These are phyloP conservation scores for Pleurozium schreberi DNA, from an alignment of 225 moss, liverwort and hornwort genomes.

Conservation along the genomic window DNA sequence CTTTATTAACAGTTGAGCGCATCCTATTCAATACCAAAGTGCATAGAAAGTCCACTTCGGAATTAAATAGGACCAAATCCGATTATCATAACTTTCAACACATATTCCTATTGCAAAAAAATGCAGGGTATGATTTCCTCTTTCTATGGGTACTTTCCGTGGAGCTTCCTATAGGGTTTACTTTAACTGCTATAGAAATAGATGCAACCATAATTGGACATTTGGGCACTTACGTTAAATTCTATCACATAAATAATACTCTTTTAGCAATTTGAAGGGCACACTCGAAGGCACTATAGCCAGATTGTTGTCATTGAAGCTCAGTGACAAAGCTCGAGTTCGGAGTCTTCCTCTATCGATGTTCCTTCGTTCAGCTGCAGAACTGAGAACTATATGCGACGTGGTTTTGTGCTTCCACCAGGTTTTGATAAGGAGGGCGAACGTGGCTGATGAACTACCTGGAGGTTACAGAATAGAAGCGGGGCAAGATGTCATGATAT, in stretches of 20 bases:
- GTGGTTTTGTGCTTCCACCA: constrained; percentile 9
- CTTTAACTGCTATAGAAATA: background rate
- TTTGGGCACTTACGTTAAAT: background rate
- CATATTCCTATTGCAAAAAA: background rate
- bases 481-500: constrained; percentile 99
- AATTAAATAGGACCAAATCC: background rate
- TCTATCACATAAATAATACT: background rate
- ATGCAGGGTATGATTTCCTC: background rate
- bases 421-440: constrained; percentile 86
- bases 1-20: background rate
- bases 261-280: background rate
- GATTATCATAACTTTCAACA: background rate
- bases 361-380: background rate
- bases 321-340: background rate
- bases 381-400: background rate
- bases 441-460: constrained; percentile 65
- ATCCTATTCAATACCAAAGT: background rate
- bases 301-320: background rate
- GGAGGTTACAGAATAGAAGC: constrained; percentile 84
- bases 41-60: background rate
- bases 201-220: too few species aligned
- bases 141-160: background rate
- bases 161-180: background rate
- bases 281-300: background rate
- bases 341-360: background rate